Conservation (phyloP, 2,329 filamentous ascomycete species). For the Botrytis deweyae region DNA sequence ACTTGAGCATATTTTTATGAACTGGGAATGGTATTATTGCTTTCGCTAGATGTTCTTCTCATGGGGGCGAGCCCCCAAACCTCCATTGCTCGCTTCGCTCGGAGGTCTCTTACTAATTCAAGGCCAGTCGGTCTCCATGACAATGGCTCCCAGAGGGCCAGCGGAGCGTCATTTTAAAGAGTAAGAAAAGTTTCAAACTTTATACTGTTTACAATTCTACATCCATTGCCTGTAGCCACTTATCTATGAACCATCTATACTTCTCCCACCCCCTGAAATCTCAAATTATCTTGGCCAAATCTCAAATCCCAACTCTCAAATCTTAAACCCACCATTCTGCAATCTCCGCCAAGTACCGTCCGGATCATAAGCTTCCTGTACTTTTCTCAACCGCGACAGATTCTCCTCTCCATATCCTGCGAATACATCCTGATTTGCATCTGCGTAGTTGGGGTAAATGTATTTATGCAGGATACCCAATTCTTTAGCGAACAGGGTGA, state of each 20-base stretch:
- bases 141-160: neutral
- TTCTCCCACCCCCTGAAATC: fast-evolving
- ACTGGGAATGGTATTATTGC: neutral
- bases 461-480: neutral
- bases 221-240: neutral
- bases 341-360: neutral
- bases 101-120: neutral
- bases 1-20: neutral
- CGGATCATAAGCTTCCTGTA: neutral
- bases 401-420: neutral
- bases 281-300: neutral
- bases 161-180: neutral
- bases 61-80: neutral
- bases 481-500: neutral
- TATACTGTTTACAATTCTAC: neutral
- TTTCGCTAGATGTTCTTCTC: neutral
- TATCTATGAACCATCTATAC: neutral
- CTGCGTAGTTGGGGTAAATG: neutral
- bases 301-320: neutral
- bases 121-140: neutral
- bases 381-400: neutral
- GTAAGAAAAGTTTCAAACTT: neutral
- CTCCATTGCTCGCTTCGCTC: neutral
- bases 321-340: neutral
- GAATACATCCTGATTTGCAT: neutral